Evolutionary conservation across 257 asterid genomes (phyloP), one percentile per base, ranked within the genome.

Genomic region (Rehmannia glutinosa): DNA sequence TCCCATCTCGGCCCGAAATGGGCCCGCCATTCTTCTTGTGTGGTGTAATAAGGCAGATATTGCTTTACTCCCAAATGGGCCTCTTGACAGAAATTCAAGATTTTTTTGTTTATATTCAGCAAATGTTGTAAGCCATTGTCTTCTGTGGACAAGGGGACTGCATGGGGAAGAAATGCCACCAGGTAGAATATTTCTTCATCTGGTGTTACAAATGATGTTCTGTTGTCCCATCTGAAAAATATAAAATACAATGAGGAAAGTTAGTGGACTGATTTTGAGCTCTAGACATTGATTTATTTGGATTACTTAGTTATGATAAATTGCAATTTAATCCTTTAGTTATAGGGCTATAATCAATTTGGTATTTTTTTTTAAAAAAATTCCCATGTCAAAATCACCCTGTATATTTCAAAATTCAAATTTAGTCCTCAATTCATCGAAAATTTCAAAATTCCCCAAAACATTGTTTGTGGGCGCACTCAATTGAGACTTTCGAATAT

Each of bases 1-100:
- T 90, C 86, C 98, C 98, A 93, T 25, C 70, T 66, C 27, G 71
- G 73, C 64, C 98, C 97, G 69, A 79, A 90, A 33, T 93, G 98
- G 68, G 76, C 77, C 79, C 78, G 71, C 97, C 97, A 93, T 19
- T 90, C 87, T 58, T 86, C 92, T 63, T 79, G 86, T 28, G 91
- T 83, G 15, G 77, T 80, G 55, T 87, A 86, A 57, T 86, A 76
- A 7, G 96, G 94, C 54, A 93, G 74, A 77, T 93, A 93, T 59
- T 93, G 96, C 81, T 93, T 90, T 33, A 75, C 94, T 52, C 98
- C 96, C 12, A 84, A 69, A 75, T 77, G 64, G 53, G 78, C 80
- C 13, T 43, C 69, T 32, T 88, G 88, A 43, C 91, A 87, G 77
- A 86, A 88, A 12, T 81, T 87, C 70, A 90, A 36, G 13, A 93